phyloP scores from a whole-genome alignment of 768 basidiomycete genomes.

The Mycena kentingensis region DNA sequence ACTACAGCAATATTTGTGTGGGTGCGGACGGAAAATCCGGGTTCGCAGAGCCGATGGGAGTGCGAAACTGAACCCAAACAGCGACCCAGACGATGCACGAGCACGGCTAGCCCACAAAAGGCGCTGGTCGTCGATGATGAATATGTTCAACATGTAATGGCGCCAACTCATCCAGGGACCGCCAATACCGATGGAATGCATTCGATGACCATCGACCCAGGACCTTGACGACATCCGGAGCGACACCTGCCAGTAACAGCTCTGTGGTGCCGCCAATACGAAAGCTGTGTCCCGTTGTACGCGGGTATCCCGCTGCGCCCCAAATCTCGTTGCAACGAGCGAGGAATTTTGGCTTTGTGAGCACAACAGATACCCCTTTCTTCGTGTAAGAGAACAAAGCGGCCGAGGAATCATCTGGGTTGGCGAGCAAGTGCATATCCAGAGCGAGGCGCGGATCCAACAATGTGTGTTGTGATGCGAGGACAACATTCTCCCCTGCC shows the following conservation, averaged over 20 bases:
- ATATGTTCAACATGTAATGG: background rate
- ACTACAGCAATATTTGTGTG: no score
- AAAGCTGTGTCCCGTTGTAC: background rate
- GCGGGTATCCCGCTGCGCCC: background rate
- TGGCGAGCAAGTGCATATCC: background rate
- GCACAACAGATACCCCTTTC: background rate
- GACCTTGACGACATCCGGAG: background rate
- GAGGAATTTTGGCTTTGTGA: background rate
- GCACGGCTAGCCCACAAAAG: no score
- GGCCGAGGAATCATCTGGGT: background rate
- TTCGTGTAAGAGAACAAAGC: background rate
- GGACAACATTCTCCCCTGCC: background rate
- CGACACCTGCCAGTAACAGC: constrained; percentile 2
- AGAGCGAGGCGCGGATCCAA: background rate
- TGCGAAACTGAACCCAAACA: no score
- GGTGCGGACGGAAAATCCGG: no score
- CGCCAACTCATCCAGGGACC: background rate
- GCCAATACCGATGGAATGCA: background rate
- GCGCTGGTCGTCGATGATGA: no score
- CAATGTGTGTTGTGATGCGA: background rate
- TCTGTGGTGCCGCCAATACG: constrained; percentile 1
- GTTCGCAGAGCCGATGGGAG: no score
- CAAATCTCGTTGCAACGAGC: constrained; percentile 20
- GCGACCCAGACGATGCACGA: no score
- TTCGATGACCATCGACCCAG: background rate